These are phyloP conservation scores for Starmera quercuum DNA, from an alignment of 805 yeast genomes.

Conservation along the genomic window DNA sequence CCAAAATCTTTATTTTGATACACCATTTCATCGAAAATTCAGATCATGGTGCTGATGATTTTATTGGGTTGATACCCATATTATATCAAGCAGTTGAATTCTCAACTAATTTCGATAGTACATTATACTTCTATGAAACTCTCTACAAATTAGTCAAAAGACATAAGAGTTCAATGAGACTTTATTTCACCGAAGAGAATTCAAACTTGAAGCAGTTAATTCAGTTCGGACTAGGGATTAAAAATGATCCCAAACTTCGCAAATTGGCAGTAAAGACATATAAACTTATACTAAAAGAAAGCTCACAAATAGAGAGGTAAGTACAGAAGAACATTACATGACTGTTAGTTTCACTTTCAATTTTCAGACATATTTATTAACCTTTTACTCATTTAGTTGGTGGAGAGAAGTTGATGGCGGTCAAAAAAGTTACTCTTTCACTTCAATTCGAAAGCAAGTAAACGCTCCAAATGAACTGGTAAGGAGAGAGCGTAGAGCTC, in stretches of 20 bases:
- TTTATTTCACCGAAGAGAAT: constrained; percentile 20
- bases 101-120: constrained; percentile 11
- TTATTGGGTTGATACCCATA: constrained; percentile 24
- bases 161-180: constrained; percentile 27
- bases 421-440: background rate
- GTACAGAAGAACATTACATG: no score
- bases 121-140: constrained; percentile 19
- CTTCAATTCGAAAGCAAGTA: background rate
- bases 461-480: background rate
- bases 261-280: constrained; percentile 20
- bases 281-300: constrained; percentile 8
- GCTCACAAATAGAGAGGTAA: constrained; percentile 10
- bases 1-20: constrained; percentile 14
- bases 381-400: constrained; percentile 7
- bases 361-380: background rate
- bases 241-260: constrained; percentile 18
- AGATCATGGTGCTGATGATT: constrained; percentile 27
- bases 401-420: constrained; percentile 18
- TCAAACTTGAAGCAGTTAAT: constrained; percentile 22
- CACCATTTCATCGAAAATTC: constrained; percentile 11
- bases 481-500: constrained; percentile 1
- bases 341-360: background rate
- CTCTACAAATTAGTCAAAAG: constrained; percentile 16
- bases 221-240: constrained; percentile 28
- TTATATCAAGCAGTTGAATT: constrained; percentile 26